A percentile compares a stretch with the other conserved stretches of the same genome.
These are phyloP conservation scores for Trebouxia gelatinosa DNA, from an alignment of 163 green algal genomes.

Conservation along the genomic window DNA sequence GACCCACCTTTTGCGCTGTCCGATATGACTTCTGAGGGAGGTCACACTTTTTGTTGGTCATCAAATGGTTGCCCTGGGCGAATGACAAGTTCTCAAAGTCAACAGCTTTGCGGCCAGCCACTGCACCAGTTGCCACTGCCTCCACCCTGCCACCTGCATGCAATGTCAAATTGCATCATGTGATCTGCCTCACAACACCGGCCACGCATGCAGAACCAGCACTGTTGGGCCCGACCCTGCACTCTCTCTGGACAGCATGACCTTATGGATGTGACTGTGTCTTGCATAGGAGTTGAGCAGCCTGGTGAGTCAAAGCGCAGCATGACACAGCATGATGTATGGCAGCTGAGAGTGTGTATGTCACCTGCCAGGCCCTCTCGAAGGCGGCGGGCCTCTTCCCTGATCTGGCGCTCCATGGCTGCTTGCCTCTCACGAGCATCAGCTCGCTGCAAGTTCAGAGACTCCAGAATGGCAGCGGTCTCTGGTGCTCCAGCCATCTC, in stretches of 20 bases:
- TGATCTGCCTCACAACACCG: too few relatives aligned
- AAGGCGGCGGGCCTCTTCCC: conserved; percentile 86
- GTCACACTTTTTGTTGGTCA: conserved; percentile 84
- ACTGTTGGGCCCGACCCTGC: too few relatives aligned
- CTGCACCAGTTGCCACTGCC: conserved; percentile 39
- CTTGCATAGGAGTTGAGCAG: too few relatives aligned
- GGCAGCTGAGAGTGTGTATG: conserved; percentile 1
- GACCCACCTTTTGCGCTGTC: conserved; percentile 76
- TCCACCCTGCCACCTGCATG: conserved; percentile 56
- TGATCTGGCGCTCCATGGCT: conserved; percentile 85
- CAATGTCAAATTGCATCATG: too few relatives aligned
- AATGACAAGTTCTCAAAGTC: conserved; percentile 90
- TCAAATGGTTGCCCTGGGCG: conserved; percentile 78
- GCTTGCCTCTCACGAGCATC: conserved; percentile 85
- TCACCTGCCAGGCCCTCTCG: conserved; percentile 75
- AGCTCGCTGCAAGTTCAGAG: conserved; percentile 80
- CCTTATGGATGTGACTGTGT: too few relatives aligned
- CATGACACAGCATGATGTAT: too few relatives aligned
- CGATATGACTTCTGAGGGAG: conserved; percentile 86
- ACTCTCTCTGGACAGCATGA: too few relatives aligned
- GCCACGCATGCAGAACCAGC: too few relatives aligned
- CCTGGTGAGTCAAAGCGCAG: too few relatives aligned
- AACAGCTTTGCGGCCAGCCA: conserved; percentile 58
- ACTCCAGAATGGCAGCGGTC: conserved; percentile 76
- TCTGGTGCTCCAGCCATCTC: conserved; percentile 79